phyloP scores from a whole-genome alignment of 768 basidiomycete genomes.

The Tulasnella sp. region DNA sequence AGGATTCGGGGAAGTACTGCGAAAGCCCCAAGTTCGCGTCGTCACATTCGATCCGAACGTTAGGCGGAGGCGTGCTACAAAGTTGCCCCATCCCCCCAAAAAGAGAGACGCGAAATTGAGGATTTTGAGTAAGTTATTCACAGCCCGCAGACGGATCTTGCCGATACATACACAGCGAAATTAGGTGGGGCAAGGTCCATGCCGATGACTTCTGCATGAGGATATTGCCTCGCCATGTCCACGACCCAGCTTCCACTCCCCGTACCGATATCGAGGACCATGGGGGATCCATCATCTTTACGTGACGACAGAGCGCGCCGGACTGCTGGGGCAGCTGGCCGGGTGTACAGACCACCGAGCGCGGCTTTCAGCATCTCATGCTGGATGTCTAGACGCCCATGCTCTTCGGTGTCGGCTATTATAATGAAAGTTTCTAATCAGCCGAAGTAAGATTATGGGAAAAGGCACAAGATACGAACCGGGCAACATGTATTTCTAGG shows the following conservation, averaged over 20 bases:
- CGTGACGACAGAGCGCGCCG: constrained; percentile 9
- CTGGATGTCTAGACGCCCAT: constrained; percentile 7
- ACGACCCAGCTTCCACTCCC: constrained; percentile 13
- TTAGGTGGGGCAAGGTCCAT: constrained; percentile 12
- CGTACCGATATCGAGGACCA: constrained; percentile 20
- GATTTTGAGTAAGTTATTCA: background rate
- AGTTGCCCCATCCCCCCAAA: too few species aligned
- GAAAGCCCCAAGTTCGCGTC: too few species aligned
- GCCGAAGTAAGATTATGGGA: too few species aligned
- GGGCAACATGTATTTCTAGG: constrained; percentile 14
- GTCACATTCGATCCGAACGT: too few species aligned
- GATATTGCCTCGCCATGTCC: constrained; percentile 9
- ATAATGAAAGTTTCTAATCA: background rate
- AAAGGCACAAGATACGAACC: background rate
- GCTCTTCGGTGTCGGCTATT: constrained; percentile 15
- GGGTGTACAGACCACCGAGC: constrained; percentile 2
- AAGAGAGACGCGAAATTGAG: background rate
- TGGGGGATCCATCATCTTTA: background rate
- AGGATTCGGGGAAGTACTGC: too few species aligned
- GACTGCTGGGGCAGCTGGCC: constrained; percentile 6
- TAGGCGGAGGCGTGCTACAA: too few species aligned
- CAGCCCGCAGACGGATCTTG: background rate
- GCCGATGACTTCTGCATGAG: constrained; percentile 17
- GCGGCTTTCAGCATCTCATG: constrained; percentile 1
- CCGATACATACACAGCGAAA: background rate